Conservation (phyloP, 1,284 basidiomycete species). For the Lignosus rhinocerotis region DNA sequence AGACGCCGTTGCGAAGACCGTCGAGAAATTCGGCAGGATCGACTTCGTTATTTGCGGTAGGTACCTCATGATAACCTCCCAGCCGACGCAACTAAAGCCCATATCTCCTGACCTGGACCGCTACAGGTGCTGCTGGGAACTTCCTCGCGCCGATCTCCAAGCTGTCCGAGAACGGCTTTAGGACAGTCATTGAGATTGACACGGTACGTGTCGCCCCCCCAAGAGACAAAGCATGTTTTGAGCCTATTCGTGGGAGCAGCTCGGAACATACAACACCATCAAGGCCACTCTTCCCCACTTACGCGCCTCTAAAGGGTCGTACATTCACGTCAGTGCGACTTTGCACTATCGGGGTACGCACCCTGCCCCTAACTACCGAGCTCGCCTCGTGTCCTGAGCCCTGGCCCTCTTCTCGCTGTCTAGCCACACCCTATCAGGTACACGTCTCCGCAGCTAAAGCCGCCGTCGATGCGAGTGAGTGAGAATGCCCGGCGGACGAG, state of each 20-base stretch:
- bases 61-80: slow-evolving; percentile 19
- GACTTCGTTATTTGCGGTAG: slow-evolving; percentile 94
- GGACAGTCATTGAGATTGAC: slow-evolving; percentile 93
- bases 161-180: slow-evolving; percentile 87
- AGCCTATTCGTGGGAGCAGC: slow-evolving; percentile 38
- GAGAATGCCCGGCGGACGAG: slow-evolving; percentile 3
- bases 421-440: slow-evolving; percentile 86
- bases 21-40: slow-evolving; percentile 82
- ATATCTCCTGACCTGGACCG: neutral
- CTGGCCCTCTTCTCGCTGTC: neutral
- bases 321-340: slow-evolving; percentile 91
- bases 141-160: slow-evolving; percentile 84
- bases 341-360: slow-evolving; percentile 80
- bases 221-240: neutral
- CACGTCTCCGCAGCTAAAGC: slow-evolving; percentile 97
- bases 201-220: slow-evolving; percentile 50
- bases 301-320: slow-evolving; percentile 74
- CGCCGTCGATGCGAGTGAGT: slow-evolving; percentile 76
- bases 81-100: neutral
- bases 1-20: slow-evolving; percentile 75
- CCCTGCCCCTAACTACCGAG: neutral
- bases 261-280: slow-evolving; percentile 94
- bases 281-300: slow-evolving; percentile 85
- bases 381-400: neutral
- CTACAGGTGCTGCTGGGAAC: slow-evolving; percentile 85